A percentile compares a stretch with the other conserved stretches of the same genome.
These are phyloP conservation scores for Dioszegia aurantiaca DNA, from an alignment of 768 basidiomycete genomes.

Conservation along the genomic window DNA sequence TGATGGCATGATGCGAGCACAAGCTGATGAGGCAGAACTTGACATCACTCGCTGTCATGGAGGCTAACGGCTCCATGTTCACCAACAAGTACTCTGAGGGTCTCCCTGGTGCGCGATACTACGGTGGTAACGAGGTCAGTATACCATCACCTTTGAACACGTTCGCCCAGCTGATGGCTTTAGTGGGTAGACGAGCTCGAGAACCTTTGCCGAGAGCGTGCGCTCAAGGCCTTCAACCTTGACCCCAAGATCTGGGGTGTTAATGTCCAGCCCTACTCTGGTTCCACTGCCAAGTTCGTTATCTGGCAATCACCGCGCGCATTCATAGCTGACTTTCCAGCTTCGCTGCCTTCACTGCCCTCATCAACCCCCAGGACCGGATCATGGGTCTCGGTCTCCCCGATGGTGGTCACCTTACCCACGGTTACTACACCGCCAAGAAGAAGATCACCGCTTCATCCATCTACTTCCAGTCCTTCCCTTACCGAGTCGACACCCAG, in stretches of 20 bases:
- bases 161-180: not conserved
- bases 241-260: conserved; percentile 88
- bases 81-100: conserved; percentile 99
- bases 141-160: not conserved
- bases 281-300: conserved; percentile 74
- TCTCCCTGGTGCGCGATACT: conserved; percentile 94
- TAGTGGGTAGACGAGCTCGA: conserved; percentile 85
- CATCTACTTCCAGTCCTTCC: conserved; percentile 99
- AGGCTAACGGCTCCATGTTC: conserved; percentile 96
- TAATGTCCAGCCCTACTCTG: conserved; percentile 96
- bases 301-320: not conserved
- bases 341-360: conserved; percentile 93
- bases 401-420: conserved; percentile 94
- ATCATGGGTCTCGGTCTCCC: conserved; percentile 98
- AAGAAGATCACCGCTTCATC: conserved; percentile 99
- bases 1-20: not conserved
- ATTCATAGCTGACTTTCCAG: conserved; percentile 54
- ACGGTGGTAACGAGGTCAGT: conserved; percentile 80
- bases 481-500: conserved; percentile 72
- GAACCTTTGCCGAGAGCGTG: conserved; percentile 88
- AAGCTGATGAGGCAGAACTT: conserved; percentile 65
- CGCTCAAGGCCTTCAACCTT: conserved; percentile 91
- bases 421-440: conserved; percentile 97
- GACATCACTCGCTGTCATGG: conserved; percentile 92
- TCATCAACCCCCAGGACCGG: conserved; percentile 94